Evolutionary conservation across 495 filamentous ascomycete genomes (phyloP), one percentile per base, ranked within the genome.

Genomic region (Alectoria sarmentosa): DNA sequence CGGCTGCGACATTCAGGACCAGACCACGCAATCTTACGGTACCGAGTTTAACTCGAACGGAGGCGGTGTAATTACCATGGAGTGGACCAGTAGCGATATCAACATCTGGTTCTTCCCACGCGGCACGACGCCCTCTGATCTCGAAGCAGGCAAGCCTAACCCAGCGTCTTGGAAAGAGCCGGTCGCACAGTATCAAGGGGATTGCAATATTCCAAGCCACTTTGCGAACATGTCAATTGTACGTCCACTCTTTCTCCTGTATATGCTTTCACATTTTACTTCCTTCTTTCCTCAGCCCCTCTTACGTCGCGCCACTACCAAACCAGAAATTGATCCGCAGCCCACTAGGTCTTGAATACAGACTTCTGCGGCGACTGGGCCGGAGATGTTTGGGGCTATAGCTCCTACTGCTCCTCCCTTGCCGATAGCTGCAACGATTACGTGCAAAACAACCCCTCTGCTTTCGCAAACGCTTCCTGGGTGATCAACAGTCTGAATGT

Each of bases 361-460:
- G 88, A 86, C 1, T 91, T 96, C 76, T 97, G 93, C 74, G 93
- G 93, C 54, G 85, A 90, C 69, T 96, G 90, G 89, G 91, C 91
- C 36, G 92, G 90, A 41, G 66, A 65, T 1, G 76, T 79, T 65
- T 83, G 76, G 77, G 66, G 65, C 23, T 36, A 65, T 10, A 65
- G 66, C 52, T 75, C 74, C 55, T 17, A 44, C 7, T 68, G 69
- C 34, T 65, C 76, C 65, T 70, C 76, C 58, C 66, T 73, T 17
- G 75, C 82, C 0, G 75, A 75, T 42, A 81, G 81, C 41, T 90
- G 88, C 73, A 74, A 77, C 15, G 78, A 84, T 57, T 86, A 80
- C 66, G 87, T 89, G 21, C 78, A 82, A 41, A 85, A 87, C 66
- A 84, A 88, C 69, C 83, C 83, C 0, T 56, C 70, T 8, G 85